Base-by-base conservation (phyloP, 306 rosid genomes). In the Elaeagnus macrophylla region DNA sequence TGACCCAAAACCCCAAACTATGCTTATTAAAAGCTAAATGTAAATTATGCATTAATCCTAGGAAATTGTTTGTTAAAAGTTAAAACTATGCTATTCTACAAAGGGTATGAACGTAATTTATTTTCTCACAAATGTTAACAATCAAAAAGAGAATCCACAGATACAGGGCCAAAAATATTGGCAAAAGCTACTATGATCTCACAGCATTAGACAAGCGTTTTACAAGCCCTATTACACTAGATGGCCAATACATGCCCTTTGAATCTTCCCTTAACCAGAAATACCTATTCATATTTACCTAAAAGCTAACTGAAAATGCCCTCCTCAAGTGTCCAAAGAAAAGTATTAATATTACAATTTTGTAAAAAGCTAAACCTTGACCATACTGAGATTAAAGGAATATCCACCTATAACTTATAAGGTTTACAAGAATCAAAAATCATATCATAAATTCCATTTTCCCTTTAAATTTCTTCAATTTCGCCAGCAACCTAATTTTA, bases 401-500 rank as follows among this genome's bases (percentile, higher is more conserved):
- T 12, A 15, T 44, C 15, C 4, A 12, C 15, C 17, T 44, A 41
- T 8, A 9, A 45, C 8, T 6, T 45, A 5, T 17, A 14, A 45
- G 49, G 16, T n/a, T 45, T 5, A 45, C 2, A 16, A 17, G 49
- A 16, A 45, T 13, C 5, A 12, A 57, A 57, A 16, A 42, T 12
- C n/a, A 19, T 1, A 57, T 19, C 38, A 6, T 10, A 19, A 12
- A 41, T 7, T 38, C 25, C 41, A 56, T 16, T 20, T 40, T 37
- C 51, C 37, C 14, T n/a, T 48, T 48, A 15, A 15, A 16, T 38
- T 9, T 38, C 16, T 54, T 54, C 61, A 46, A 54, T 45, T 55
- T 64, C 39, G 17, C 48, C 54, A 37, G 46, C 37, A 37, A 37
- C 39, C 25, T n/a, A 39, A 36, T 1, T 2, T 9, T 32, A 9